Evolutionary conservation across 768 basidiomycete genomes (phyloP), one percentile per base, ranked within the genome.

Genomic region (Lactifluus hygrophoroides): DNA sequence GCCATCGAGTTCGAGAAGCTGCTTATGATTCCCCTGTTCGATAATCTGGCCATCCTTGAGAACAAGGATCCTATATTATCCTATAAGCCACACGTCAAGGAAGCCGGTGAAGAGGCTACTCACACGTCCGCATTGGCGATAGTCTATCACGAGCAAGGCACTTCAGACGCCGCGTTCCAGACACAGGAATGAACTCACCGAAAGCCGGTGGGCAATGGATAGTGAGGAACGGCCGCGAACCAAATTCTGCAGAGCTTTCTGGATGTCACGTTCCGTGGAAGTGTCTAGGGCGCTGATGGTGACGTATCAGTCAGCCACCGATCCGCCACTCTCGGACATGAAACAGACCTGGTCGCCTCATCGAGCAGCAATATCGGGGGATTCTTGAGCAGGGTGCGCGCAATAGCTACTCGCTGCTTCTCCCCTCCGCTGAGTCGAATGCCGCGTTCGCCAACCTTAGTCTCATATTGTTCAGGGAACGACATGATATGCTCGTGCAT

Each of bases 401-500:
- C 91, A 67, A 95, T 90, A 5, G 90, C 86, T 1, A 93, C 88
- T 19, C 91, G 78, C 69, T 94, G 90, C 72, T 91, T 91, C 75
- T 94, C 91, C 10, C 93, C 93, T 3, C 92, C 93, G 58, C 83
- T 86, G 34, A 94, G 72, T 42, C 92, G 74, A 17, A 94, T 81
- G 19, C 92, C 93, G 23, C 93, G 78, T 72, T 94, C 93, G n/a
- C 93, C 93, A 32, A 94, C 85, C 65, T 85, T 83, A 21, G 93
- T 94, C 32, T 88, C 80, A 68, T 94, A 94, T 70, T 82, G 83
- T 58, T 92, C 90, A 4, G 90, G 86, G 80, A 94, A 94, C 42
- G 77, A 75, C 71, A 85, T 69, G 65, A 96, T 88, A 6, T 88
- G 79, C 37, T 94, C 90, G 67, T 94, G 90, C 78, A 96, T 86